Percentiles rank a stretch among this genome's conserved stretches.
phyloP scores from a whole-genome alignment of 202 grass and related monocot genomes.

The Sporobolus alterniflorus region DNA sequence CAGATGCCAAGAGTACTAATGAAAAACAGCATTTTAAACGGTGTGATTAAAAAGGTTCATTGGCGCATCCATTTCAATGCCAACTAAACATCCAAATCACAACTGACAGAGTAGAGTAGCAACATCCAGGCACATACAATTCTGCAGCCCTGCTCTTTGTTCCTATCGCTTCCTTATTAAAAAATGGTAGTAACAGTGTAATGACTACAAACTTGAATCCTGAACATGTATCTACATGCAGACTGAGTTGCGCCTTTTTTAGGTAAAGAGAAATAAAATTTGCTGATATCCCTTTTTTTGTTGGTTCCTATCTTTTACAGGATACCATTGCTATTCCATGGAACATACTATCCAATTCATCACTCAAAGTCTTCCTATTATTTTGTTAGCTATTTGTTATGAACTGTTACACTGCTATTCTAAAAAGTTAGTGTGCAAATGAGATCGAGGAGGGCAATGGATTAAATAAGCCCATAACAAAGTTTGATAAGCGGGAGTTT shows the following conservation, averaged over 20 bases:
- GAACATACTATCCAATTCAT: background rate
- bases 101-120: background rate
- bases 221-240: background rate
- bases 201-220: background rate
- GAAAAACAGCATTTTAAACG: background rate
- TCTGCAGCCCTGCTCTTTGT: background rate
- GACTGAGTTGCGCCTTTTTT: background rate
- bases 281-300: background rate
- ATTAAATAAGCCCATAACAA: slow-evolving; percentile 3
- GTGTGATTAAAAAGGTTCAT: background rate
- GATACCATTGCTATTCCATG: background rate
- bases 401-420: background rate
- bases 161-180: background rate
- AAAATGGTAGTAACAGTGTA: background rate
- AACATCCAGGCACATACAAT: background rate
- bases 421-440: background rate
- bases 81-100: background rate
- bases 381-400: background rate
- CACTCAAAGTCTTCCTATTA: background rate
- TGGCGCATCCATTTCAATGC: background rate
- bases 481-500: background rate
- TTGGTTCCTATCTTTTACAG: background rate
- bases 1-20: slow-evolving; percentile 14
- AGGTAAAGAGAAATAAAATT: slow-evolving; percentile 6
- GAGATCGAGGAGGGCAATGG: background rate